Evolutionary conservation across 164 flowering plant genomes (phyloP), one percentile per base, ranked within the genome.

Genomic region (Umbilicus rupestris): DNA sequence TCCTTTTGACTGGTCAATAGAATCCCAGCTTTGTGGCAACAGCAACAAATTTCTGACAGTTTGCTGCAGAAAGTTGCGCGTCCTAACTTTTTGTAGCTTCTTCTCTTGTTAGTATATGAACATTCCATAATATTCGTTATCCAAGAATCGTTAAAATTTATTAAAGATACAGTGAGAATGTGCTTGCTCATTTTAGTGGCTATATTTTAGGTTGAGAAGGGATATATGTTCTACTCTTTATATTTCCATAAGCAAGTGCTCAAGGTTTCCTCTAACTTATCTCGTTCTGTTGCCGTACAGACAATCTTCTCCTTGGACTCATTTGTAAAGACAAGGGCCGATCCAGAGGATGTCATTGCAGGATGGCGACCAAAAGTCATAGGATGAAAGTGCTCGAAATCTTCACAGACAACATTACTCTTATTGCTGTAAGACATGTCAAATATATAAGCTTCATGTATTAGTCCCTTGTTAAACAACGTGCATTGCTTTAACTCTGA

Each of bases 311-410:
- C 90, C 16, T 66, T 64, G 80, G 90, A 87, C 24, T 90, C 96
- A 5, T 92, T 89, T 67, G 39, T 81, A 15, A 92, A 90, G 69
- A 92, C 98, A 14, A 77, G 77, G 29, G 87, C 91, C 47, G 73
- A 57, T 22, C 71, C 73, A 5, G 90, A 90, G 73, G 98, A 92
- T 84, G 93, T 92, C 14, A 78, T 89, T 70, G 98, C 83, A 28
- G 98, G 98, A 64, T 92, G 98, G 98, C 83, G 83, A 55, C 85
- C 97, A 42, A 92, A 92, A 76, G 94, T 92, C 14, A 64, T 74
- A 81, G 90, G 82, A 66, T 88, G 58, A 72, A 72, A 58, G 44
- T 24, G 59, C 31, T 52, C 29, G 29, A 26, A 52, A 52, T 26
- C 59, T 52, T 24, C 60, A n/a, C n/a, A n/a, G n/a, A n/a, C n/a